Evolutionary conservation across 1,284 basidiomycete species (phyloP).

Genomic region (Phellopilus nigrolimitatus): DNA sequence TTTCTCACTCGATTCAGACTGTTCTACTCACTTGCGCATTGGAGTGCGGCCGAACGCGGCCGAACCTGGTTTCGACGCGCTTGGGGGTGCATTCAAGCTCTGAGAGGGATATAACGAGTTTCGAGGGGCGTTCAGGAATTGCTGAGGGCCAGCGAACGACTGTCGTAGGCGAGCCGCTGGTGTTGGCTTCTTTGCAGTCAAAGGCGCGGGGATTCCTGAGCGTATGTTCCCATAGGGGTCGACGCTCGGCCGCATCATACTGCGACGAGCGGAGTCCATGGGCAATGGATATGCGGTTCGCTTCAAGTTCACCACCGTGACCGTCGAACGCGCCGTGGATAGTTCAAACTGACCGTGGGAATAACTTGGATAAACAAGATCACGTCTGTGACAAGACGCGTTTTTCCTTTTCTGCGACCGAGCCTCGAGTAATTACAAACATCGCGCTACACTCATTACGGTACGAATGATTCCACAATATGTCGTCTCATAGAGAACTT

Average conservation of each 20-base stretch:
- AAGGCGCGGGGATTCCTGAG: conserved; percentile 36
- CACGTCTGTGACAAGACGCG: conserved; percentile 8
- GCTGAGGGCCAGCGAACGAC: conserved; percentile 63
- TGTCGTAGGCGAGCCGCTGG: conserved; percentile 43
- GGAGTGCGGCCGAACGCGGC: conserved; percentile 66
- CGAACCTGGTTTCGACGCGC: conserved; percentile 53
- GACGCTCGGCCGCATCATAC: conserved; percentile 49
- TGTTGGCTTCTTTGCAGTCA: conserved; percentile 62
- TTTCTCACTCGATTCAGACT: background rate
- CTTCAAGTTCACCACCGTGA: background rate
- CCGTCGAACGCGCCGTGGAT: conserved; percentile 3
- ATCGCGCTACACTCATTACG: background rate
- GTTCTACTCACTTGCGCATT: conserved; percentile 52
- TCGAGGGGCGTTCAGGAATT: conserved; percentile 45
- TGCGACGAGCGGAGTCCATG: conserved; percentile 51
- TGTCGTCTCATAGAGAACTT: conserved; percentile 35
- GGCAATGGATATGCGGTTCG: conserved; percentile 21
- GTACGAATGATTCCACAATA: conserved; percentile 14
- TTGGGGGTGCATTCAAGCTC: conserved; percentile 62
- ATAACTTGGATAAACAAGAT: background rate
- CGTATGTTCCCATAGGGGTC: conserved; percentile 50
- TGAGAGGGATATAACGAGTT: conserved; percentile 65
- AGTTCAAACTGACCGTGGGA: background rate
- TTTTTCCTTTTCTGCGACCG: background rate
- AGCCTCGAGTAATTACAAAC: background rate